Percentiles rank a stretch among this genome's conserved stretches.
These are phyloP conservation scores for Nigrograna mackinnonii DNA, from an alignment of 2,329 filamentous ascomycete species.

Conservation along the genomic window DNA sequence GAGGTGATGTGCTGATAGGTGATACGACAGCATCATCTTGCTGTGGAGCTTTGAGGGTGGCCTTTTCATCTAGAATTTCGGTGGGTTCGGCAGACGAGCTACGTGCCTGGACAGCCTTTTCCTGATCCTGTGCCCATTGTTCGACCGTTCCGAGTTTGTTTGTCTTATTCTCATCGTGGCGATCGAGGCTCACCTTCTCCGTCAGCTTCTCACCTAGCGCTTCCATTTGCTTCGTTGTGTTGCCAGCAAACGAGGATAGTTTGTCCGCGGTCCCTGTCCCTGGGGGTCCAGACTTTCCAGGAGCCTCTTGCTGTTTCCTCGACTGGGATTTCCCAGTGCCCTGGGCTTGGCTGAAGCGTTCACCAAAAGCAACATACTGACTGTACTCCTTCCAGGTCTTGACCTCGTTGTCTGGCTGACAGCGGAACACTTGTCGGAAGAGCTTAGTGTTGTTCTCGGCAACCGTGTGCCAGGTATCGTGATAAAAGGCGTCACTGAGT, in stretches of 20 bases:
- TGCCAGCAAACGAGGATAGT: slow-evolving; percentile 21
- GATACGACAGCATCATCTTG: slow-evolving; percentile 34
- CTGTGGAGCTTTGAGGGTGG: slow-evolving; percentile 15
- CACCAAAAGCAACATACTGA: slow-evolving; percentile 76
- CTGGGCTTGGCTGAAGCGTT: slow-evolving; percentile 73
- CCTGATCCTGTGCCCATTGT: slow-evolving; percentile 44
- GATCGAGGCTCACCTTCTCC: slow-evolving; percentile 31
- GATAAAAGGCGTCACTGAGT: slow-evolving; percentile 77
- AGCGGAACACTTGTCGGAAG: slow-evolving; percentile 90
- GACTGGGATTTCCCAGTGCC: slow-evolving; percentile 56
- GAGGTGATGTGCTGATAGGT: slow-evolving; percentile 25
- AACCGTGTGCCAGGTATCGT: slow-evolving; percentile 84
- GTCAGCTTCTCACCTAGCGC: slow-evolving; percentile 30
- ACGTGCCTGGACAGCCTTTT: slow-evolving; percentile 22
- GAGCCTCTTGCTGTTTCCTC: slow-evolving; percentile 52
- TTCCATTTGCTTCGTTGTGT: slow-evolving; percentile 25
- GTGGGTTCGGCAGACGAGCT: slow-evolving; percentile 14
- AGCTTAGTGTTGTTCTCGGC: slow-evolving; percentile 96
- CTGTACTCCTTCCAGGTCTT: slow-evolving; percentile 92
- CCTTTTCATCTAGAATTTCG: slow-evolving; percentile 35
- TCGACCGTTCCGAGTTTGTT: slow-evolving; percentile 34
- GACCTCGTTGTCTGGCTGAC: slow-evolving; percentile 95
- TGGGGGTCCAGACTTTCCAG: slow-evolving; percentile 53
- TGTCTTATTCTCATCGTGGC: slow-evolving; percentile 12
- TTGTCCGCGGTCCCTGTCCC: slow-evolving; percentile 41